These are phyloP conservation scores for Zygoascus sp. DNA, from an alignment of 1,139 yeast species.

Conservation along the genomic window DNA sequence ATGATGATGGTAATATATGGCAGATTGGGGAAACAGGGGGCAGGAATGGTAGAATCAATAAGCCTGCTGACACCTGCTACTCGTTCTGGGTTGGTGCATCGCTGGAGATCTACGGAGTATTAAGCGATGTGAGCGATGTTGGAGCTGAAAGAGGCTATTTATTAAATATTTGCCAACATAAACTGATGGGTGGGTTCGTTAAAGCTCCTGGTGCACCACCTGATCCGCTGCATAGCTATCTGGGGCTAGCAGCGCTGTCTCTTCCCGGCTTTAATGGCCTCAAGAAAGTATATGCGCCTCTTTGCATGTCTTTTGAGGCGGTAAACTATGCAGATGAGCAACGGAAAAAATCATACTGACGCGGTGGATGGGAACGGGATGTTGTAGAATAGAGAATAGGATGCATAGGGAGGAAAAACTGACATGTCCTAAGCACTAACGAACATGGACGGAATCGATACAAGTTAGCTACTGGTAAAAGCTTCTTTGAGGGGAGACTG, in stretches of 20 bases:
- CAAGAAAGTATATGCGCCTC: constrained; percentile 24
- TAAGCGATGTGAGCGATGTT: constrained; percentile 37
- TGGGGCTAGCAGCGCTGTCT: constrained; percentile 38
- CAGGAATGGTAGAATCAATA: constrained; percentile 83
- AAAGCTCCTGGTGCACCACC: constrained; percentile 62
- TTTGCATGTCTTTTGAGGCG: constrained; percentile 24
- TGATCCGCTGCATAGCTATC: constrained; percentile 40
- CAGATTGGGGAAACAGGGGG: constrained; percentile 60
- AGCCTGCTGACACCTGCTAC: constrained; percentile 86
- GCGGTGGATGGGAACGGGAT: no score
- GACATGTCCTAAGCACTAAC: no score
- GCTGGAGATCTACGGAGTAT: constrained; percentile 41
- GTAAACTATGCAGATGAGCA: constrained; percentile 15
- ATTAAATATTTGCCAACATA: constrained; percentile 57
- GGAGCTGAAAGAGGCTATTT: constrained; percentile 45
- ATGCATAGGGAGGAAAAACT: no score
- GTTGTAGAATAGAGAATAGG: no score
- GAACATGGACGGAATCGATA: no score
- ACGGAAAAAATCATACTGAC: background rate
- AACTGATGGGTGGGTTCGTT: constrained; percentile 75
- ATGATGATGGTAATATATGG: constrained; percentile 36
- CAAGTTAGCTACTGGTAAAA: no score
- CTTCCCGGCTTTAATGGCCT: constrained; percentile 22
- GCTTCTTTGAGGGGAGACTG: no score
- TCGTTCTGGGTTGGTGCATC: constrained; percentile 82